Base-by-base conservation (phyloP, 2,329 filamentous ascomycete species). In the Macrophomina tecta region DNA sequence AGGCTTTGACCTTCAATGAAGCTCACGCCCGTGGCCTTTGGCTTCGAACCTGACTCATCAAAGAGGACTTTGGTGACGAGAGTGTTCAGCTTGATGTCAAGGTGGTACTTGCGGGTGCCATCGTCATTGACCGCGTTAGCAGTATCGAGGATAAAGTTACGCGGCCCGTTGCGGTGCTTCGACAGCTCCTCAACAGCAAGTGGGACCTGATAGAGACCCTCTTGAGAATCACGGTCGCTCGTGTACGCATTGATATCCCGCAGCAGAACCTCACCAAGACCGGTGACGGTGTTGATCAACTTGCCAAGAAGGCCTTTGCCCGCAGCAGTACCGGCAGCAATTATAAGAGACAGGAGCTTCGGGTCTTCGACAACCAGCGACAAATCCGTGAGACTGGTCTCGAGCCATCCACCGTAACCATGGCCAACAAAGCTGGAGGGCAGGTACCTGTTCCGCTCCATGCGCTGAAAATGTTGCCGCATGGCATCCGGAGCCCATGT, bases 11-110 rank as follows among this genome's bases (percentile, higher is more conserved):
- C 80, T n/a, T 78, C 74, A 58, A 80, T 75, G 69, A 79, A 82
- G 68, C 81, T 77, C 7, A 82, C 80, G 66, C 80, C 80, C 16
- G 75, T 78, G 1, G 81, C 81, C 30, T 72, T 89, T 9, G 62
- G 62, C 62, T 28, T 64, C n/a, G 36, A 30, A 4, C 40, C 62
- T 73, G 87, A 88, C 3, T 89, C 85, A 42, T 90, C 89, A 70
- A 89, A 90, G 42, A 82, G 80, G 75, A 93, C 78, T 75, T 89
- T 89, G 60, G 90, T 89, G 69, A 87, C 91, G 55, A 91, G 79
- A 46, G 84, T 87, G 77, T 90, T 90, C 1, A 84, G 80, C 52
- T 82, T 80, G 64, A 89, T 80, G 68, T 87, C 85, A 1, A 89
- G 82, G 49, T 82, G 84, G 73, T 87, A 88, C 67, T 87, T 65